Percentiles rank a stretch among this genome's conserved stretches.
Evolutionary conservation across 768 basidiomycete genomes (phyloP).

Genomic region (Sarcomyxa edulis): DNA sequence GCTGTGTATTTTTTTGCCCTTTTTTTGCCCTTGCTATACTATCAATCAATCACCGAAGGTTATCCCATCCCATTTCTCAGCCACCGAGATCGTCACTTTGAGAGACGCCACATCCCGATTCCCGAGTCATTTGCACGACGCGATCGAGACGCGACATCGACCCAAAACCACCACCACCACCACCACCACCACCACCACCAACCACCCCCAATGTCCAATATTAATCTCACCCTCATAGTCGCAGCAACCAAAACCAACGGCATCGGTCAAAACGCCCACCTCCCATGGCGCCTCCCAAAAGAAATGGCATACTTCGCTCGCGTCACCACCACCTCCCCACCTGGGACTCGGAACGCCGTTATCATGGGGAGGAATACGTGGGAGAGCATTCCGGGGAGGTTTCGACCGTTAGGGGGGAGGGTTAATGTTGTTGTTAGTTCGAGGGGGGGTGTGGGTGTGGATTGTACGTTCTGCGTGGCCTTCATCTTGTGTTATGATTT

Average conservation of each 20-base stretch:
- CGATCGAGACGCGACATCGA: neutral
- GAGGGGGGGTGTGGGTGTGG: too few species aligned
- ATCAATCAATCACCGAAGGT: too few species aligned
- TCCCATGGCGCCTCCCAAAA: slow-evolving; percentile 86
- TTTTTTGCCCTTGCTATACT: too few species aligned
- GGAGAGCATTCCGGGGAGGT: slow-evolving; percentile 90
- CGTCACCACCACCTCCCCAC: slow-evolving; percentile 59
- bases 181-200: too few species aligned
- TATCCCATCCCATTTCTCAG: neutral
- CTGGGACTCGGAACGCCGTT: slow-evolving; percentile 61
- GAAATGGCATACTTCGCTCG: slow-evolving; percentile 94
- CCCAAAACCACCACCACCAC: neutral
- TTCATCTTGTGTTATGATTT: too few species aligned
- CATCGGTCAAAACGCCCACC: slow-evolving; percentile 68
- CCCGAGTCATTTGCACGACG: too few species aligned
- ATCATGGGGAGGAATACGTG: slow-evolving; percentile 97
- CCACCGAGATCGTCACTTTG: neutral
- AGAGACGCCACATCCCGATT: neutral
- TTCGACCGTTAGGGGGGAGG: slow-evolving; percentile 73
- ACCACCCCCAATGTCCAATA: too few species aligned
- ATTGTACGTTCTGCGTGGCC: slow-evolving; percentile 41
- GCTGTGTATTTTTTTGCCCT: too few species aligned
- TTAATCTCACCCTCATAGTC: slow-evolving; percentile 89
- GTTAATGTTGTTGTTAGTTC: slow-evolving; percentile 77
- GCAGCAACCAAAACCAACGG: slow-evolving; percentile 86